A percentile compares a stretch with the other conserved stretches of the same genome.
phyloP scores from a whole-genome alignment of 768 basidiomycete species.

The Boletus fagicola region DNA sequence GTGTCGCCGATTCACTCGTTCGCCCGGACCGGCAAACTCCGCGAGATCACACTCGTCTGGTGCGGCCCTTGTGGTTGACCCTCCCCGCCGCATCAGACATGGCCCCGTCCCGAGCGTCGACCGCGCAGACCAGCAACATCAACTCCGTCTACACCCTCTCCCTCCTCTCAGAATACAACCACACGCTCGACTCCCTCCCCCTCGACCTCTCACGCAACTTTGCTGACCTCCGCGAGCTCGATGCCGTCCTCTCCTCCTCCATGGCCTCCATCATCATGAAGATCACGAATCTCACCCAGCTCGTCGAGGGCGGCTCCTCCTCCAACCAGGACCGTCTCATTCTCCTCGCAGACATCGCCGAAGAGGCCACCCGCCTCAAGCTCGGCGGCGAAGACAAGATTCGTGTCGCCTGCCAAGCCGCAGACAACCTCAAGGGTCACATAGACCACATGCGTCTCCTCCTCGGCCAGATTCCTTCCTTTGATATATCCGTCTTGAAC shows the following conservation, averaged over 20 bases:
- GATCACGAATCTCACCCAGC: conserved; percentile 68
- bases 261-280: conserved; percentile 79
- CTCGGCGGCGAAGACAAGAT: conserved; percentile 98
- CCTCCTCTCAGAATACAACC: conserved; percentile 80
- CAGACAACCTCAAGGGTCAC: conserved; percentile 78
- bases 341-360: conserved; percentile 89
- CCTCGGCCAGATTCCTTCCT: conserved; percentile 60
- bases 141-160: conserved; percentile 60
- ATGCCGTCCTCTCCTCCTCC: conserved; percentile 92
- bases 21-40: conserved; percentile 33
- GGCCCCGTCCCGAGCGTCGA: conserved; percentile 37
- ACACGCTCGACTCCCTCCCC: conserved; percentile 91
- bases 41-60: conserved; percentile 4
- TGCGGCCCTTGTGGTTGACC: background rate
- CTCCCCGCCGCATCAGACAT: conserved; percentile 23
- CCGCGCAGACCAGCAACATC: conserved; percentile 31
- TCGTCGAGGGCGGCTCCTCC: conserved; percentile 65
- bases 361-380: conserved; percentile 88
- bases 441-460: conserved; percentile 59
- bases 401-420: conserved; percentile 86
- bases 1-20: background rate
- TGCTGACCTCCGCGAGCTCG: conserved; percentile 96
- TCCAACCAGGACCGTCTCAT: conserved; percentile 74
- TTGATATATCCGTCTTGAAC: conserved; percentile 55
- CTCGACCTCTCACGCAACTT: conserved; percentile 92